Evolutionary conservation across 2,329 filamentous ascomycete genomes (phyloP).

Genomic region (Colletotrichum cordylinicola): DNA sequence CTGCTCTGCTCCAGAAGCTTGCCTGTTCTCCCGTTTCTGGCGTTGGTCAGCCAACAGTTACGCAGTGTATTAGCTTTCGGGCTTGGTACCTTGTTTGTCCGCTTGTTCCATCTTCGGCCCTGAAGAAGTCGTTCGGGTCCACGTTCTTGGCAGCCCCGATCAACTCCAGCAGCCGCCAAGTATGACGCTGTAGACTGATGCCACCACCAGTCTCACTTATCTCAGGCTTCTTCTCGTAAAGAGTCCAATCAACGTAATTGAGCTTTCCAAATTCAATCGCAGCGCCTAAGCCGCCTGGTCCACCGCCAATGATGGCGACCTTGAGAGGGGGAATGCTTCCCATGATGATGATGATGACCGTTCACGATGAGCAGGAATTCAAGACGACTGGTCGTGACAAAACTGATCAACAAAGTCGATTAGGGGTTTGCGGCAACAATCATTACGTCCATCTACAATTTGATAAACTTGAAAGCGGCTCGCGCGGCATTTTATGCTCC

Average conservation of each 20-base stretch:
- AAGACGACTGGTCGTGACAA: background rate
- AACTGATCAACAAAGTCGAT: fast-evolving
- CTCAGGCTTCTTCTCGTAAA: slow-evolving; percentile 40
- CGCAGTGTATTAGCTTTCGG: fast-evolving
- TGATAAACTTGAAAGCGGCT: background rate
- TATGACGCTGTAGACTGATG: slow-evolving; percentile 39
- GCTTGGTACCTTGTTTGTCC: slow-evolving; percentile 28
- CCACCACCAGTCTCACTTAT: slow-evolving; percentile 42
- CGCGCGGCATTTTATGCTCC: slow-evolving; percentile 13
- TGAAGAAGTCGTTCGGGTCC: slow-evolving; percentile 33
- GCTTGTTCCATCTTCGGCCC: slow-evolving; percentile 27
- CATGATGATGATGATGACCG: background rate
- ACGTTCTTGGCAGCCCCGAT: slow-evolving; percentile 37
- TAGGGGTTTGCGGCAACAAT: background rate
- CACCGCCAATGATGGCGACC: slow-evolving; percentile 29
- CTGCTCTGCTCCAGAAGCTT: slow-evolving; percentile 28
- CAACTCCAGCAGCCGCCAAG: slow-evolving; percentile 38
- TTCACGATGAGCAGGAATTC: background rate
- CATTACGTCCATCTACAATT: background rate
- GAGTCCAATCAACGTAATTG: slow-evolving; percentile 33
- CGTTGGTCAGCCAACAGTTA: background rate
- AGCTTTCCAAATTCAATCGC: slow-evolving; percentile 35
- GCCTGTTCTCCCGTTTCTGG: slow-evolving; percentile 36
- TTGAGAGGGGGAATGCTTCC: background rate
- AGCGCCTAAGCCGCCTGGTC: slow-evolving; percentile 33